These are phyloP conservation scores for Xerocomus nothofagi DNA, from an alignment of 1,284 basidiomycete species.

Conservation along the genomic window DNA sequence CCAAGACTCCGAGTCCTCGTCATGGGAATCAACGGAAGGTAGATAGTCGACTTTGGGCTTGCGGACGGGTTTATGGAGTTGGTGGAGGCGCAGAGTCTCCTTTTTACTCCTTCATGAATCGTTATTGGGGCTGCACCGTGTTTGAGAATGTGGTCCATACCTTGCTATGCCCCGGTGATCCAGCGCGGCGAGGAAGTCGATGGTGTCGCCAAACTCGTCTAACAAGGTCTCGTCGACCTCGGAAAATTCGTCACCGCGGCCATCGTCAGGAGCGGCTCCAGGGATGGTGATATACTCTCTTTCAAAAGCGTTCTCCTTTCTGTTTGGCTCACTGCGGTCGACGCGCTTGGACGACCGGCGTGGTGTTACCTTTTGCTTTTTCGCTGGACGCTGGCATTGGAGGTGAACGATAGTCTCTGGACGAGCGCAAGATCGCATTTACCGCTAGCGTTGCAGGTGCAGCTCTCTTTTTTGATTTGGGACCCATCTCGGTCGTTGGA, in stretches of 20 bases:
- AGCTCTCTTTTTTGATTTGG: constrained; percentile 33
- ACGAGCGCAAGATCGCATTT: constrained; percentile 6
- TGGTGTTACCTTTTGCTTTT: constrained; percentile 46
- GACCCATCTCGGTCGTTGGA: constrained; percentile 23
- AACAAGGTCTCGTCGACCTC: constrained; percentile 65
- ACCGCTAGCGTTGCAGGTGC: constrained; percentile 38
- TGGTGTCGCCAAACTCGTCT: constrained; percentile 55
- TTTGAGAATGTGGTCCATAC: constrained; percentile 37
- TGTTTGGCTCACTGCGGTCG: constrained; percentile 40
- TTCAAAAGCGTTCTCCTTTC: constrained; percentile 62
- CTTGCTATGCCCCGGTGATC: constrained; percentile 72
- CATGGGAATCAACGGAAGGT: constrained; percentile 63
- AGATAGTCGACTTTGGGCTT: constrained; percentile 52
- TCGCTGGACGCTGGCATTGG: constrained; percentile 37
- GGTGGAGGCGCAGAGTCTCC: constrained; percentile 64
- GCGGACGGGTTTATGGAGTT: constrained; percentile 59
- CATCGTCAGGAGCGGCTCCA: constrained; percentile 31
- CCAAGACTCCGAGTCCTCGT: constrained; percentile 59
- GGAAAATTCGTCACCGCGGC: constrained; percentile 52
- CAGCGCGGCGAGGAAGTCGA: constrained; percentile 59
- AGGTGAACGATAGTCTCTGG: constrained; percentile 1
- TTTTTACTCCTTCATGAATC: constrained; percentile 69
- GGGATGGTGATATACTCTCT: constrained; percentile 66
- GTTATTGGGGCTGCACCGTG: constrained; percentile 1
- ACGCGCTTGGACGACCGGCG: constrained; percentile 17